Percentiles rank a stretch among this genome's conserved stretches.
Evolutionary conservation across 2,329 filamentous ascomycete genomes (phyloP).

Genomic region (Cladosporium sp.): DNA sequence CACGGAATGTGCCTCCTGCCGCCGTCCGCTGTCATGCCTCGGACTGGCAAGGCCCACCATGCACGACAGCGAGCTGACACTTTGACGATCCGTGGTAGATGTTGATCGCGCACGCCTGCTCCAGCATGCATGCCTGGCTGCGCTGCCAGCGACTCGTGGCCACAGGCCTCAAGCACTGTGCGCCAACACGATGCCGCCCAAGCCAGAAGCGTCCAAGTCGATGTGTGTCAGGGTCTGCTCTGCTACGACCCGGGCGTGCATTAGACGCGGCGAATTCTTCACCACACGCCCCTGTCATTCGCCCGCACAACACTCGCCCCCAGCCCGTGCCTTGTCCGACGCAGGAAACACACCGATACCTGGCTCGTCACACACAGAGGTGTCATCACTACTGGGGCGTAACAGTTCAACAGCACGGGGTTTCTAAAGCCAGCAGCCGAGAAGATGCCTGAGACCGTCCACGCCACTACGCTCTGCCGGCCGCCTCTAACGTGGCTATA

Average conservation of each 20-base stretch:
- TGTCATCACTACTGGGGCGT: not conserved
- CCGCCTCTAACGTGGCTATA: not conserved
- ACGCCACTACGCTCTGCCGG: not conserved
- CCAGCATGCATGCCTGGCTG: not conserved
- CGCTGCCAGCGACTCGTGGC: not conserved
- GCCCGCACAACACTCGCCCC: not conserved
- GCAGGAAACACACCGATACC: not conserved
- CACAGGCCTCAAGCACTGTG: no score
- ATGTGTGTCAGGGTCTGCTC: not conserved
- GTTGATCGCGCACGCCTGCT: not conserved
- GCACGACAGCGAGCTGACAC: not conserved
- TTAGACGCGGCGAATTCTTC: constrained; percentile 4
- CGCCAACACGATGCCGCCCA: not conserved
- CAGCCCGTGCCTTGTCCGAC: not conserved
- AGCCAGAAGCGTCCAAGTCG: not conserved
- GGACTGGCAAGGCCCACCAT: not conserved
- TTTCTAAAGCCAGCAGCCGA: not conserved
- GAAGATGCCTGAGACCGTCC: not conserved
- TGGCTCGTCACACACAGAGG: constrained; percentile 3
- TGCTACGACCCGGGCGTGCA: not conserved
- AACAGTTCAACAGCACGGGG: not conserved
- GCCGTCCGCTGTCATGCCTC: constrained; percentile 6
- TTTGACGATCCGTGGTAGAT: not conserved
- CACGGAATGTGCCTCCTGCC: constrained; percentile 4
- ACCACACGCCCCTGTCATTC: not conserved